Conservation (phyloP, 768 basidiomycete genomes). For the Rhizopogon rudus region DNA sequence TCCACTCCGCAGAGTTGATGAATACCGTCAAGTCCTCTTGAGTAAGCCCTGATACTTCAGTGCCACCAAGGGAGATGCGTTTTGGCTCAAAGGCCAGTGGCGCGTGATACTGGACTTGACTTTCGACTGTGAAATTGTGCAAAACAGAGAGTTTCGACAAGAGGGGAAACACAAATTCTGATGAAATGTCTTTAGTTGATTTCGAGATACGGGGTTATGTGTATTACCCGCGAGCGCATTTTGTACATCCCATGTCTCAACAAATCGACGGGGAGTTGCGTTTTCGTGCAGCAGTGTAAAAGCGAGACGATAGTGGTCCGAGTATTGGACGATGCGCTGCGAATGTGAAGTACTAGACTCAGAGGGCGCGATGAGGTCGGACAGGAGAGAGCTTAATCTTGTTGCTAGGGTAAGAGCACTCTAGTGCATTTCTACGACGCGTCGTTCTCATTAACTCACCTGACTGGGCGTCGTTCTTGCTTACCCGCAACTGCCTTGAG, state of each 20-base stretch:
- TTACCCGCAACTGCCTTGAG: constrained; percentile 16
- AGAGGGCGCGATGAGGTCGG: constrained; percentile 35
- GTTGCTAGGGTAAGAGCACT: constrained; percentile 23
- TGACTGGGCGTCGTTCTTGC: constrained; percentile 18
- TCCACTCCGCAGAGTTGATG: constrained; percentile 96
- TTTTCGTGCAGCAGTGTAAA: constrained; percentile 94
- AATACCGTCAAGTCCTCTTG: constrained; percentile 89
- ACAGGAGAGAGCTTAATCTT: constrained; percentile 34
- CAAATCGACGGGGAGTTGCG: constrained; percentile 54
- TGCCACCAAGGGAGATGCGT: constrained; percentile 25
- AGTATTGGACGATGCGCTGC: constrained; percentile 64
- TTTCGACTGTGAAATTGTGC: constrained; percentile 92
- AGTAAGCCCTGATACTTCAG: constrained; percentile 51
- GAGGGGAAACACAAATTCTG: constrained; percentile 71
- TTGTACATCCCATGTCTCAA: constrained; percentile 71
- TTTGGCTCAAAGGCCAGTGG: constrained; percentile 78
- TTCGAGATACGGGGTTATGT: constrained; percentile 9
- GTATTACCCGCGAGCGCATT: constrained; percentile 58
- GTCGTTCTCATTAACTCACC: constrained; percentile 15
- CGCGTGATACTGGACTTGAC: constrained; percentile 89
- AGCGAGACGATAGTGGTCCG: constrained; percentile 79
- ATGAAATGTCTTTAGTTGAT: constrained; percentile 8
- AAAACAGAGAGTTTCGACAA: constrained; percentile 54
- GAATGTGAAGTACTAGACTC: constrained; percentile 44
- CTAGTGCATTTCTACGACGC: constrained; percentile 6